Base-by-base conservation (phyloP, 2,329 filamentous ascomycete species). In the Botryotinia convoluta region DNA sequence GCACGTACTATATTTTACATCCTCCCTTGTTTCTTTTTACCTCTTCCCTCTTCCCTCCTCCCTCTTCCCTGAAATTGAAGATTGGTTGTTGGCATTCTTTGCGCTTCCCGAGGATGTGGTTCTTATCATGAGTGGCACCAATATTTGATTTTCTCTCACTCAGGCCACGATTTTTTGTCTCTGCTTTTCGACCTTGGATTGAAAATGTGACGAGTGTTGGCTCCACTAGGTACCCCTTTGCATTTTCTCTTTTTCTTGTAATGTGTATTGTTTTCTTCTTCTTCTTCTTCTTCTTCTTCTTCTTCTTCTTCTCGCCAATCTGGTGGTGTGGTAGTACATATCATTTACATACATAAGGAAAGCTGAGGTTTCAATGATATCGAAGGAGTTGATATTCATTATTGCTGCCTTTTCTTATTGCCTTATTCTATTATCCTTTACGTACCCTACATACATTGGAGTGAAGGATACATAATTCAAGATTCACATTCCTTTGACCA, bases 211-310 rank as follows among this genome's bases (percentile, higher is more conserved):
- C 45, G 8, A 57, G 39, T 39, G 64, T 10, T 68, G 64, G 64
- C 64, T 68, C 64, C 64, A 68, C 48, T 42, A 42, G 48, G 48
- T n/a, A 57, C 35, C n/a, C 48, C 48, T 68, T 68, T 68, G 48
- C 35, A 35, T 65, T 35, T 65, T 54, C 51, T 54, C 48, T 54
- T 29, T 39, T 16, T 14, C 4, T 57, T n/a, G 14, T 18, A 37
- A 42, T 54, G 35, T 57, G 26, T 42, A 16, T 57, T 68, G 45
- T 20, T 42, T 68, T 18, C 48, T 57, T 57, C 35, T 54, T 54
- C 22, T 8, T 67, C 22, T 26, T n/a, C n/a, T n/a, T n/a, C n/a
- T n/a, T n/a, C 39, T 42, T n/a, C 48, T 14, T 51, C 44, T 45
- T 48, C 45, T 51, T 51, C 48, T n/a, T 51, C 14, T 54, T 51